Evolutionary conservation across 2,329 filamentous ascomycete genomes (phyloP), one percentile per base, ranked within the genome.

Genomic region (Pestalotiopsis sp.): DNA sequence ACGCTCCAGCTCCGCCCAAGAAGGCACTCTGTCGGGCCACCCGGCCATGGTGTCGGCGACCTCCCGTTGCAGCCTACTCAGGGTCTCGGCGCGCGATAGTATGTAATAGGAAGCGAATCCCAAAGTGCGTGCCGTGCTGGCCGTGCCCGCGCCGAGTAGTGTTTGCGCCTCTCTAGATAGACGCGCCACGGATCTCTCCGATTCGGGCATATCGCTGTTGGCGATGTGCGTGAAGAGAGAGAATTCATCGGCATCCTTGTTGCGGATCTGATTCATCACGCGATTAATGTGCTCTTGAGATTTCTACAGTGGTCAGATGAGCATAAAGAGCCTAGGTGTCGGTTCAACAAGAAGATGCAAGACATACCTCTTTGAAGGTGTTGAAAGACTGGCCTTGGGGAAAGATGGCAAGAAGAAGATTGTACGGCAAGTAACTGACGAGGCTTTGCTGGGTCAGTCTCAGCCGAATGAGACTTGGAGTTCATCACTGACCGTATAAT

Each of bases 91-190:
- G 1, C 59, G 59, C 0, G 59, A 61, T 1, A 61, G n/a, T 12
- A 61, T 61, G 27, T 61, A 39, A 1, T 61, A 61, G 2, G 59
- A 31, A 25, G 59, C 59, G 3, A 61, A 20, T 3, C 12, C 58
- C 6, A 75, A 31, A 1, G 71, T 74, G 4, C 68, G 69, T 0
- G 75, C 76, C 1, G 74, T 76, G 1, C 74, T 79, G 23, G 76
- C 73, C 3, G 74, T 75, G 1, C 79, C 79, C 1, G 69, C 74
- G 0, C 70, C 70, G 4, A 75, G 56, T 1, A 77, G 13, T 0
- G 75, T 66, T 49, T 72, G 67, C 2, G 74, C 70, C 62, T 78
- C 76, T 5, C 59, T 68, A 4, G 63, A 52, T 0, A 78, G 64
- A 0, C 75, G 69, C 13, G 72, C 61, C 4, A 62, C 49, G 0